Conservation (phyloP, 805 yeast species). For the Zygosaccharomyces siamensis region DNA sequence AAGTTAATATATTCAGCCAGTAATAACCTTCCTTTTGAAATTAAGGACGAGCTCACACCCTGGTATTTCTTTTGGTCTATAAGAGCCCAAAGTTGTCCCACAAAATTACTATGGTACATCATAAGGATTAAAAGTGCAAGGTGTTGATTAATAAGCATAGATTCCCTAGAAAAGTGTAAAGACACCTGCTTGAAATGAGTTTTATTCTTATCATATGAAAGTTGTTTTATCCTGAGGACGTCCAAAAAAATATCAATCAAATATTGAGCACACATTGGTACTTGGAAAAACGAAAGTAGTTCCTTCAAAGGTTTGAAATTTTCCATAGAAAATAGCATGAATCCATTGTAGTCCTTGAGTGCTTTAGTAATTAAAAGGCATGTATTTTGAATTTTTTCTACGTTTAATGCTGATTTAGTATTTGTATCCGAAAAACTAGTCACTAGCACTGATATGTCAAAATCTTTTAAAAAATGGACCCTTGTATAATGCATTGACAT, state of each 20-base stretch:
- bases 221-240: slow-evolving; percentile 52
- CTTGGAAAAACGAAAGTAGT: slow-evolving; percentile 60
- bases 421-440: slow-evolving; percentile 69
- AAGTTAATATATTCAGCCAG: slow-evolving; percentile 57
- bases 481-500: slow-evolving; percentile 31
- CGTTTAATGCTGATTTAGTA: slow-evolving; percentile 42
- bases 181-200: slow-evolving; percentile 19
- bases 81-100: slow-evolving; percentile 40
- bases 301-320: slow-evolving; percentile 52
- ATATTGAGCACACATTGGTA: slow-evolving; percentile 51
- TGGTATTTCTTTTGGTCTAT: slow-evolving; percentile 13
- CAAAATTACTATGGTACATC: slow-evolving; percentile 52
- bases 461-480: slow-evolving; percentile 44
- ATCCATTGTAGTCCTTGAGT: slow-evolving; percentile 72
- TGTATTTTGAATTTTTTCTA: slow-evolving; percentile 54
- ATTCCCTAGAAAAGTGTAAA: slow-evolving; percentile 40
- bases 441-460: slow-evolving; percentile 57
- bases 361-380: slow-evolving; percentile 56
- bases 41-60: slow-evolving; percentile 43
- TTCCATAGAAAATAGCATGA: slow-evolving; percentile 57
- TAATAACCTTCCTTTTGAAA: slow-evolving; percentile 57
- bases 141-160: slow-evolving; percentile 53
- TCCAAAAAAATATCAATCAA: slow-evolving; percentile 70
- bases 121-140: slow-evolving; percentile 55
- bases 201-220: slow-evolving; percentile 41